Conservation (phyloP, 1,284 basidiomycete species). For the Termitomyces sp. region DNA sequence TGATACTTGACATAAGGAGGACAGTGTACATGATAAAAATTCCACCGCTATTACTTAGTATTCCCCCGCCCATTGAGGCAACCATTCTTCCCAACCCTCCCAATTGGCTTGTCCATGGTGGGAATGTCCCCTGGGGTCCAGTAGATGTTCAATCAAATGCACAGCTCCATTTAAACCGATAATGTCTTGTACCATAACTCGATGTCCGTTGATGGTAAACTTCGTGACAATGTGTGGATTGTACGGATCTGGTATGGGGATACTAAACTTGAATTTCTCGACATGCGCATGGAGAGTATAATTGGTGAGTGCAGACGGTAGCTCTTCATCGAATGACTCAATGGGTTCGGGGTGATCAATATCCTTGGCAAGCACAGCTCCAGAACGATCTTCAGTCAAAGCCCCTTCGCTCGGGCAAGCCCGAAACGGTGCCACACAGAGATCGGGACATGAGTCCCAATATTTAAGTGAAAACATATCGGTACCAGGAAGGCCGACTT, state of each 20-base stretch:
- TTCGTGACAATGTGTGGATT: constrained; percentile 31
- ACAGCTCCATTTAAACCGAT: constrained; percentile 59
- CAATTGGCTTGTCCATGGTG: constrained; percentile 26
- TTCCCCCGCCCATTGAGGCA: constrained; percentile 25
- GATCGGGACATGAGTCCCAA: not conserved
- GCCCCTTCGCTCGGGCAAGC: not conserved
- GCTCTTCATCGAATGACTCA: constrained; percentile 41
- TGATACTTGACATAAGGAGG: not conserved
- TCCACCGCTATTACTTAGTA: not conserved
- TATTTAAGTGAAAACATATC: constrained; percentile 6
- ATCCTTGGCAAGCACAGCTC: not conserved
- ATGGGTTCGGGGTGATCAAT: constrained; percentile 24
- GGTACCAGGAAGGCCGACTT: not conserved
- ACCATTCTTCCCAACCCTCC: constrained; percentile 58
- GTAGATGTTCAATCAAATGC: constrained; percentile 48
- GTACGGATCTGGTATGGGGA: constrained; percentile 30
- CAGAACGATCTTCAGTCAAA: not conserved
- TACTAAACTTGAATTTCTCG: constrained; percentile 40
- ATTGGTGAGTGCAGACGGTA: constrained; percentile 46
- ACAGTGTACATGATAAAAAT: not conserved
- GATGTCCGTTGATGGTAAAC: constrained; percentile 49
- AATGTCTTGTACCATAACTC: constrained; percentile 46
- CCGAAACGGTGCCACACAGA: not conserved
- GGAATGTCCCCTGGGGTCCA: constrained; percentile 40
- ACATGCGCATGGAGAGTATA: constrained; percentile 45